A percentile compares a stretch with the other conserved stretches of the same genome.
Evolutionary conservation across 2,329 filamentous ascomycete species (phyloP).

Genomic region (Teratosphaeria nubilosa): DNA sequence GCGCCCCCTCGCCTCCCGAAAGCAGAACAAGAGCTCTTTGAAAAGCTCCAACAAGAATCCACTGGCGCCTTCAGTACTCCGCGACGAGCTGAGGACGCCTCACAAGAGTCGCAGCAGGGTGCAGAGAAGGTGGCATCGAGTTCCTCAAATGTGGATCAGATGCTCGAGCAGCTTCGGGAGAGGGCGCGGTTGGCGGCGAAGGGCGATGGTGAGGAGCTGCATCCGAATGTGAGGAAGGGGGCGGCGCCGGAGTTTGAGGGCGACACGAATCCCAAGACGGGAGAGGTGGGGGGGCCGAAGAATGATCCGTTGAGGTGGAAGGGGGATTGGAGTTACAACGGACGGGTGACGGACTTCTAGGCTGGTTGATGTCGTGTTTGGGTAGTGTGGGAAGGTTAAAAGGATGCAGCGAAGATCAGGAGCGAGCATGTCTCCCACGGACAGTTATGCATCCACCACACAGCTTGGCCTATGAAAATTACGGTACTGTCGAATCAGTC

Average conservation of each 20-base stretch:
- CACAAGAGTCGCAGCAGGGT: not conserved
- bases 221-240: conserved; percentile 63
- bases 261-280: conserved; percentile 83
- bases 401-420: not conserved
- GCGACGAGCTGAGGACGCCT: conserved; percentile 23
- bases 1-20: conserved; percentile 78
- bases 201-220: conserved; percentile 54
- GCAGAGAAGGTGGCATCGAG: not conserved
- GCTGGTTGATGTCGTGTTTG: not conserved
- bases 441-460: not conserved
- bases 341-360: conserved; percentile 81
- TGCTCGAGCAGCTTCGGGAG: conserved; percentile 19
- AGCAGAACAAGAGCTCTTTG: conserved; percentile 82
- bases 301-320: conserved; percentile 86
- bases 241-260: conserved; percentile 87
- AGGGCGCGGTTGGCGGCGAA: conserved; percentile 40
- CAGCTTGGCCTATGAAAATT: not conserved
- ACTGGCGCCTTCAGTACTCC: conserved; percentile 69
- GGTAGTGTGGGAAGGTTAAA: too few relatives aligned
- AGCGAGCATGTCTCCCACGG: too few relatives aligned
- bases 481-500: not conserved
- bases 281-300: conserved; percentile 93
- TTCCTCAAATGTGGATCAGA: conserved; percentile 16
- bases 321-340: conserved; percentile 89
- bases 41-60: conserved; percentile 68